Evolutionary conservation across 495 filamentous ascomycete genomes (phyloP).

Genomic region (Xylaria flabelliformis): DNA sequence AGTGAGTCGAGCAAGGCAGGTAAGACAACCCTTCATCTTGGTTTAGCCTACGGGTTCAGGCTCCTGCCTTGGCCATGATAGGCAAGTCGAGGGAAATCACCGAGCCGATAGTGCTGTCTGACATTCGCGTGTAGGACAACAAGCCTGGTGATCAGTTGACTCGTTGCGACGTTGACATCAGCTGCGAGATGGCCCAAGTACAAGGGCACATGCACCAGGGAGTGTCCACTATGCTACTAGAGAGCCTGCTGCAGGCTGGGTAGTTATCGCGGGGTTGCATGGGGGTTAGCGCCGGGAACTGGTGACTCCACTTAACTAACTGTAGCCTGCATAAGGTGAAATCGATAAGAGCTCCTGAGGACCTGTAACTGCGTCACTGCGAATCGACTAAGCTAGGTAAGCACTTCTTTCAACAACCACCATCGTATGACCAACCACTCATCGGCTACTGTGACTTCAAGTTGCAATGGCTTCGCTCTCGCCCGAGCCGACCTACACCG

Average conservation of each 20-base stretch:
- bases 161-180: neutral
- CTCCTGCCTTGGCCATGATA: neutral
- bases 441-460: neutral
- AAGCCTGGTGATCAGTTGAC: constrained; percentile 15
- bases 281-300: constrained; percentile 17
- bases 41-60: neutral
- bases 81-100: constrained; percentile 9
- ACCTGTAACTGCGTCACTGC: neutral
- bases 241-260: neutral
- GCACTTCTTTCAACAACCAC: neutral
- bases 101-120: constrained; percentile 8
- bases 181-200: neutral
- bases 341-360: constrained; percentile 31
- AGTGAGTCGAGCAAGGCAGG: neutral
- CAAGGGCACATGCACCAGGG: neutral
- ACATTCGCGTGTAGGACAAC: neutral
- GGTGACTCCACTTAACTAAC: neutral
- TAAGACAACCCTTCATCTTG: constrained; percentile 4
- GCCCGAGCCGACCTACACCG: constrained; percentile 64
- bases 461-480: constrained; percentile 36
- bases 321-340: neutral
- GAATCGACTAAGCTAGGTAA: neutral
- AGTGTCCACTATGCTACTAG: neutral
- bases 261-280: constrained; percentile 6
- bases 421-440: neutral